phyloP scores from a whole-genome alignment of 1,284 basidiomycete species.

The Irpex sp. region DNA sequence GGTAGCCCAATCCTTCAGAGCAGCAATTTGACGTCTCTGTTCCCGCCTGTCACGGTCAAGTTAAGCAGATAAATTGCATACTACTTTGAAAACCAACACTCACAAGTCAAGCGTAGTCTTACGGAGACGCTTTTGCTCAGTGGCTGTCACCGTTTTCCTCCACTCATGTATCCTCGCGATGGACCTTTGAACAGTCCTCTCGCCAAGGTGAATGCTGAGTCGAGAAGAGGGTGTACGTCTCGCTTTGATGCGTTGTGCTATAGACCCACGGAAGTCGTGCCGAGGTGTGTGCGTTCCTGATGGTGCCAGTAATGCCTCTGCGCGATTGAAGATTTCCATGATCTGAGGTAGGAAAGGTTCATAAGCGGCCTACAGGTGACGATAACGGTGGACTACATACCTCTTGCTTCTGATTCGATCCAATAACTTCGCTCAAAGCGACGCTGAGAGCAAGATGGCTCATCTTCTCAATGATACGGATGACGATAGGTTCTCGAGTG shows the following conservation, averaged over 20 bases:
- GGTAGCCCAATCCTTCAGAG: conserved; percentile 55
- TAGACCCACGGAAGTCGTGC: not conserved
- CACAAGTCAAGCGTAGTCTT: conserved; percentile 72
- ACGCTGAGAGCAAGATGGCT: conserved; percentile 64
- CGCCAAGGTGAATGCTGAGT: conserved; percentile 59
- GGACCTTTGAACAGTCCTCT: conserved; percentile 58
- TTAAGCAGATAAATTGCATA: not conserved
- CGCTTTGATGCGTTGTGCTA: not conserved
- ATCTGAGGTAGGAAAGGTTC: conserved; percentile 37
- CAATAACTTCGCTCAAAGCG: conserved; percentile 56
- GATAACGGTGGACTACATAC: conserved; percentile 30
- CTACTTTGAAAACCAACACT: conserved; percentile 21
- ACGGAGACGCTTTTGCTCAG: conserved; percentile 66
- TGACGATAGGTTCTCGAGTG: conserved; percentile 40
- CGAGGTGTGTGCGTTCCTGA: not conserved
- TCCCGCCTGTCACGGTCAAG: conserved; percentile 51
- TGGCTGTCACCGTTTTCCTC: conserved; percentile 59
- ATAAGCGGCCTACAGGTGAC: too few relatives aligned
- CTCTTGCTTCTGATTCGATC: conserved; percentile 62
- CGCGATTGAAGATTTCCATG: conserved; percentile 49
- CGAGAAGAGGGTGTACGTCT: conserved; percentile 49
- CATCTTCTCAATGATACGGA: conserved; percentile 61
- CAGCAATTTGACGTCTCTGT: conserved; percentile 61
- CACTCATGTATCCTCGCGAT: conserved; percentile 63
- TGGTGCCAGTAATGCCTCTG: conserved; percentile 41